Evolutionary conservation across 108 stramenopile species (phyloP).

Genomic region (Epithemia pelagica): DNA sequence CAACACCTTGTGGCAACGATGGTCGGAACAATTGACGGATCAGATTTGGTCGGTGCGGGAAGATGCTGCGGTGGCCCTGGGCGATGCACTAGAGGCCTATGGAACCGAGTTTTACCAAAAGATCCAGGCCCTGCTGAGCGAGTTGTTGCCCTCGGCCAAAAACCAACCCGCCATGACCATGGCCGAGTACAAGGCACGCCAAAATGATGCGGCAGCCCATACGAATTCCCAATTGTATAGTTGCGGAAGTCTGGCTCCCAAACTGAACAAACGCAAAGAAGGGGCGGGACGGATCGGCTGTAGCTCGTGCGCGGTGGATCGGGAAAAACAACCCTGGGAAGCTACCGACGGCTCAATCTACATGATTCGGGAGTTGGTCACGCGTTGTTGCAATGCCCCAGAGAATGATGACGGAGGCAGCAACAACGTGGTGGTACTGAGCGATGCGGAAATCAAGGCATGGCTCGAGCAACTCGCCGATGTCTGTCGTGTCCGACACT

Average conservation of each 20-base stretch:
- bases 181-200: slow-evolving; percentile 73
- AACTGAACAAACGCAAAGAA: slow-evolving; percentile 84
- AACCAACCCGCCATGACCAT: slow-evolving; percentile 79
- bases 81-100: slow-evolving; percentile 79
- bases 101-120: slow-evolving; percentile 57
- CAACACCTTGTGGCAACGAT: slow-evolving; percentile 75
- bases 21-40: slow-evolving; percentile 93
- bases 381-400: slow-evolving; percentile 34
- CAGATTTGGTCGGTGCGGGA: slow-evolving; percentile 96
- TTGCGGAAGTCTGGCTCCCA: slow-evolving; percentile 92
- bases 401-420: slow-evolving; percentile 23
- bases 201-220: slow-evolving; percentile 73
- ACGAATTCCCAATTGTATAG: slow-evolving; percentile 80
- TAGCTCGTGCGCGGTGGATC: slow-evolving; percentile 64
- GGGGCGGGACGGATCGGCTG: slow-evolving; percentile 88
- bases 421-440: slow-evolving; percentile 10
- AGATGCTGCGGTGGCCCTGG: slow-evolving; percentile 91
- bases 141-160: slow-evolving; percentile 58
- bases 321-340: slow-evolving; percentile 92
- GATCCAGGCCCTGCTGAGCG: slow-evolving; percentile 30
- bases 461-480: slow-evolving; percentile 67
- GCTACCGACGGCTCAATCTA: slow-evolving; percentile 93
- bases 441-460: slow-evolving; percentile 54
- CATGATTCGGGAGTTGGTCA: slow-evolving; percentile 68
- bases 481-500: slow-evolving; percentile 74